phyloP scores from a whole-genome alignment of 257 asterid genomes.

The Solanum peruvianum region DNA sequence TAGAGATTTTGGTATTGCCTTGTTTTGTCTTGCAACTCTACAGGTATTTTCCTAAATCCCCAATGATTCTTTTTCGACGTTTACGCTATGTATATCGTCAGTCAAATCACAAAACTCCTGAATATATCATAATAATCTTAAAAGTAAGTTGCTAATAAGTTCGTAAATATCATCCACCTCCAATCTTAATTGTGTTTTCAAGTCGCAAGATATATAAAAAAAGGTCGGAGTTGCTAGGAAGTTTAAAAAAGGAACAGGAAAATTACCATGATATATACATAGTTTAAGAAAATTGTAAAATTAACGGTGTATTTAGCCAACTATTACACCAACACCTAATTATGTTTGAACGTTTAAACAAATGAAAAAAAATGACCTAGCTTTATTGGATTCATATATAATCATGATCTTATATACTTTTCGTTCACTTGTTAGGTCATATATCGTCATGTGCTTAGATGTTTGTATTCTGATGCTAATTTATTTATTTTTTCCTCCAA shows the following conservation, averaged over 20 bases:
- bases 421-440: background rate
- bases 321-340: background rate
- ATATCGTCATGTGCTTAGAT: background rate
- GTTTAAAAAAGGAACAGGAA: background rate
- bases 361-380: no score
- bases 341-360: accelerated
- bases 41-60: conserved; percentile 34
- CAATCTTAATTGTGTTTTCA: background rate
- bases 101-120: accelerated
- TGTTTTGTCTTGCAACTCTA: conserved; percentile 55
- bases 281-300: background rate
- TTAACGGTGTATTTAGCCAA: background rate
- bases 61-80: background rate
- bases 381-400: background rate
- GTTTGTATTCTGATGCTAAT: background rate
- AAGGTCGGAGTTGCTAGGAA: accelerated
- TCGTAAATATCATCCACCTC: background rate
- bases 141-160: background rate
- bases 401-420: background rate
- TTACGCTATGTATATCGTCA: background rate
- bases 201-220: background rate
- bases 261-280: background rate
- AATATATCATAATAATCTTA: no score
- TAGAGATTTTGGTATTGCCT: conserved; percentile 69
- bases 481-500: background rate